A percentile compares a stretch with the other conserved stretches of the same genome.
These are phyloP conservation scores for Sphagnum tenellum DNA, from an alignment of 225 moss, liverwort and hornwort species.

Conservation along the genomic window DNA sequence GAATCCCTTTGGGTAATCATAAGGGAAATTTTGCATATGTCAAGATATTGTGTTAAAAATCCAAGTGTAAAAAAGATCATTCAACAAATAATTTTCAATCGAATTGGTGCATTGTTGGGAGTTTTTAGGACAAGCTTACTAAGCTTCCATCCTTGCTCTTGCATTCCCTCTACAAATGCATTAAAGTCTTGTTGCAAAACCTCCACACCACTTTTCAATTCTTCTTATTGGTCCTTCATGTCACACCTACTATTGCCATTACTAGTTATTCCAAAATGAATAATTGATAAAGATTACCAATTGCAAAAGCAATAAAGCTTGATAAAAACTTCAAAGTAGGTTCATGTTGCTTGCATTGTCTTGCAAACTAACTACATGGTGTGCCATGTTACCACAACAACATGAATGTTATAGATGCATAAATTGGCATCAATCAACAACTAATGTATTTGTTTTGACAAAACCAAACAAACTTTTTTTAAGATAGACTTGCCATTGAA, in stretches of 20 bases:
- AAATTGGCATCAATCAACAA: too few species aligned
- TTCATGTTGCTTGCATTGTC: conserved; percentile 35
- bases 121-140: conserved; percentile 44
- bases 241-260: conserved; percentile 5
- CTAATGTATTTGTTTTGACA: too few species aligned
- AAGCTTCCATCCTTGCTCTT: conserved; percentile 36
- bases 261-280: too few species aligned
- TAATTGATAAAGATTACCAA: too few species aligned
- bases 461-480: too few species aligned
- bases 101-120: conserved; percentile 38
- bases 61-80: too few species aligned
- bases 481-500: not conserved
- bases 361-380: conserved; percentile 4
- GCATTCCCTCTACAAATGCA: conserved; percentile 23
- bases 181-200: conserved; percentile 29
- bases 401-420: too few species aligned
- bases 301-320: conserved; percentile 37
- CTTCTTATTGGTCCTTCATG: conserved; percentile 31
- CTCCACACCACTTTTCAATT: conserved; percentile 19
- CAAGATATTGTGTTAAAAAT: too few species aligned
- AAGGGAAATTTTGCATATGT: too few species aligned
- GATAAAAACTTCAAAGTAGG: conserved; percentile 37
- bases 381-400: too few species aligned
- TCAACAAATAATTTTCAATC: too few species aligned
- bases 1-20: too few species aligned